Base-by-base conservation (phyloP, 495 filamentous ascomycete genomes). In the Lindgomyces ingoldianus region DNA sequence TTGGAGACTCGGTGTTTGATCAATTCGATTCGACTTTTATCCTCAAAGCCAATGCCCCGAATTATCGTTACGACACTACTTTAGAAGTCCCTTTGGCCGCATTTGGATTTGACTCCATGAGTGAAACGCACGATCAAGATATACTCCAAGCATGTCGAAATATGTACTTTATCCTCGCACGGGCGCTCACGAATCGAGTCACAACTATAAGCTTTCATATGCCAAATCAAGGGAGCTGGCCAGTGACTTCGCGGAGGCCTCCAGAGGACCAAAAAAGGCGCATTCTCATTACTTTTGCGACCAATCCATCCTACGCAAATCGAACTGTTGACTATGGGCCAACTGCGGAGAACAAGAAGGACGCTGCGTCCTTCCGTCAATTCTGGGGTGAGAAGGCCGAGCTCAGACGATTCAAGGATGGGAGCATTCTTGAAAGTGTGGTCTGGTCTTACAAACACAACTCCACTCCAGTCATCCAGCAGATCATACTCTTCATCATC, bases 311-410 rank as follows among this genome's bases (percentile, higher is more conserved):
- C 10, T 89, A 91, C 68, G 84, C 86, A 54, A 76, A 81, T 46
- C 86, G 92, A 21, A 79, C 83, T 21, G 87, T 96, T 45, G 94
- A 98, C 69, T 87, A 91, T 70, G 94, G 94, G 1, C 94, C 94
- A 1, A 72, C 86, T 0, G 90, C 90, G 3, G 91, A 96, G 72
- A 81, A 91, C 49, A 91, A 86, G 72, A 82, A 84, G 57, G 82
- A 85, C 66, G 84, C 88, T 30, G 82, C 84, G 8, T 78, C 76
- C 24, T 91, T 89, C 63, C 85, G 86, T n/a, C 78, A 81, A 27
- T 91, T 91, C 71, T 91, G 89, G 89, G 89, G 88, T 6, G 82
- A 88, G 3, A 89, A 87, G 70, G 79, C 89, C 12, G 89, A 91
- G 60, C 78, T 91, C 18, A 81, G 89, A 69, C 85, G 89, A 33